Evolutionary conservation across 176 grass and related monocot species (phyloP), one percentile per base, ranked within the genome.

Genomic region (Melocanna baccifera): DNA sequence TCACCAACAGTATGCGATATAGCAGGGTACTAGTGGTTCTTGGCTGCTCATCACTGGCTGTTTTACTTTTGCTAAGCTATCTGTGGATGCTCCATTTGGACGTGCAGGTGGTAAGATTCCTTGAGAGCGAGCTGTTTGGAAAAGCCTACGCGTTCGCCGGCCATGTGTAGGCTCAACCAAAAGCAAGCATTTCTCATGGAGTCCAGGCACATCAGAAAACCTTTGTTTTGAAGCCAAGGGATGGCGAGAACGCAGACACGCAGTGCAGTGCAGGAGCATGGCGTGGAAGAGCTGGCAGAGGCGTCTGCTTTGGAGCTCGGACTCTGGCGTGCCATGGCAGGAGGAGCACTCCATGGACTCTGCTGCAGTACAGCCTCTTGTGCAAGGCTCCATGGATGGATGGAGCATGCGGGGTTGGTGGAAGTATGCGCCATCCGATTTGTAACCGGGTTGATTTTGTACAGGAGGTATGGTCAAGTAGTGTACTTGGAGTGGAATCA

Each of bases 401-500:
- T 50, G 42, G 13, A 18, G 62, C 4, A 10, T 82, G 67, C 15
- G n/a, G 39, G 87, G 87, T 86, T 18, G 78, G 78, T 86, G 71
- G 9, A 86, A 28, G 37, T 36, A 15, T 71, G 9, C 73, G 0
- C 69, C 41, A 57, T 78, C 23, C 37, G 41, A 88, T 84, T 88
- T 64, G 80, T 78, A 59, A 50, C 68, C 67, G 52, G 80, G 42
- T 25, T 83, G 88, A 52, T 75, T 86, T 39, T 83, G 78, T 53
- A 67, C 77, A 43, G 63, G 7, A 20, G 71, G 86, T 29, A 76
- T 87, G 89, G 84, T 80, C 84, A 90, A 77, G 83, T 45, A 23
- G 81, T 34, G 84, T 87, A 90, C 84, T 90, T 85, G 29, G 47
- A 46, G 73, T 15, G 79, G 84, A 90, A 90, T 83, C 88, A 86